Percentiles rank a stretch among this genome's conserved stretches.
Evolutionary conservation across 2,329 filamentous ascomycete species (phyloP).

Genomic region (Polychaeton citri): DNA sequence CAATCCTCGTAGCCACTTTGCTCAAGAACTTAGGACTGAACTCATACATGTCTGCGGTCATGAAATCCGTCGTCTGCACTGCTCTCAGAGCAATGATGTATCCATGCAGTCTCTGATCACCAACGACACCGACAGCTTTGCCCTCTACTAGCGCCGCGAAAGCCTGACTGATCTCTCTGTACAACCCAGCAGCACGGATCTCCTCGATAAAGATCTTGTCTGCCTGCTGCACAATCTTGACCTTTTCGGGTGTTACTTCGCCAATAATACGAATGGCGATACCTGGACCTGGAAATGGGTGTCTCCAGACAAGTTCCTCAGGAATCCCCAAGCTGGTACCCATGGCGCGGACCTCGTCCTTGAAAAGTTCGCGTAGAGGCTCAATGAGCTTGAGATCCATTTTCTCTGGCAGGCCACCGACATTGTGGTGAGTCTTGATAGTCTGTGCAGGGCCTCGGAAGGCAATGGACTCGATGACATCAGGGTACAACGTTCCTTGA

Average conservation of each 20-base stretch:
- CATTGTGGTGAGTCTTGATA: slow-evolving; percentile 64
- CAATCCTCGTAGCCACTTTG: slow-evolving; percentile 52
- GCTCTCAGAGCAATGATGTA: slow-evolving; percentile 50
- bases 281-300: slow-evolving; percentile 64
- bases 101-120: slow-evolving; percentile 55
- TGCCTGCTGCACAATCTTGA: slow-evolving; percentile 65
- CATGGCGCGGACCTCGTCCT: slow-evolving; percentile 63
- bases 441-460: slow-evolving; percentile 60
- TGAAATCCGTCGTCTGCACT: slow-evolving; percentile 54
- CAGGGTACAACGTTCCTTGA: slow-evolving; percentile 73
- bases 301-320: slow-evolving; percentile 63
- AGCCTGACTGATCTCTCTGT: slow-evolving; percentile 57
- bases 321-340: slow-evolving; percentile 58
- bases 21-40: slow-evolving; percentile 54
- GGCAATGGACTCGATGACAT: slow-evolving; percentile 57
- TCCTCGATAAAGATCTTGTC: slow-evolving; percentile 67
- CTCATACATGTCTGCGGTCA: slow-evolving; percentile 59
- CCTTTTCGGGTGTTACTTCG: slow-evolving; percentile 66
- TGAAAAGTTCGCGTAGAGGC: slow-evolving; percentile 68
- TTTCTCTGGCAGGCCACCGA: slow-evolving; percentile 52
- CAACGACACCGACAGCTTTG: slow-evolving; percentile 54
- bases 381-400: slow-evolving; percentile 62
- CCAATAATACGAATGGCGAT: slow-evolving; percentile 72
- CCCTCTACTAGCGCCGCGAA: slow-evolving; percentile 55
- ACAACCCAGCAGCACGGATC: slow-evolving; percentile 60